Evolutionary conservation across 164 flowering plant genomes (phyloP).

Genomic region (Piper betle): DNA sequence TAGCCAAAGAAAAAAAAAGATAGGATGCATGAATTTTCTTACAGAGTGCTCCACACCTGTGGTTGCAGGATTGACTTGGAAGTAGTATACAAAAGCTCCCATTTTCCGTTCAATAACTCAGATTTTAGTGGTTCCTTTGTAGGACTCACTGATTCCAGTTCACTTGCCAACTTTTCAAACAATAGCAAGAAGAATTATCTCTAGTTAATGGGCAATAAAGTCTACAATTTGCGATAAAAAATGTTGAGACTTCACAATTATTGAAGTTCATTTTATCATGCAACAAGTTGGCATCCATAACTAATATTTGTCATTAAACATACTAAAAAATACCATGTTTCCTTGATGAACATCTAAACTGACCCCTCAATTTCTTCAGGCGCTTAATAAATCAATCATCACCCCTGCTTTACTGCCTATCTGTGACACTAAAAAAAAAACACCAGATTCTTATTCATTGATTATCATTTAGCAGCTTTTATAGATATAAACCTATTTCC

Average conservation of each 20-base stretch:
- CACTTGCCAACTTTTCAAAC: slow-evolving; percentile 47
- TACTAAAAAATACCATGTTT: not conserved
- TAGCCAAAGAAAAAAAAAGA: not conserved
- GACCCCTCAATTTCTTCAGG: no score
- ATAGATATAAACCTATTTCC: no score
- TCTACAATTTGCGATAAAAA: not conserved
- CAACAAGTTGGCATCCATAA: not conserved
- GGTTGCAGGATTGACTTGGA: slow-evolving; percentile 72
- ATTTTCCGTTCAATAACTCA: slow-evolving; percentile 67
- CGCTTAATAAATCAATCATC: no score
- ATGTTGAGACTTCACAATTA: not conserved
- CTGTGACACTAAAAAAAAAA: no score
- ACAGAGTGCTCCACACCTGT: slow-evolving; percentile 25
- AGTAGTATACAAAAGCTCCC: slow-evolving; percentile 93
- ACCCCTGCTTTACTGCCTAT: no score
- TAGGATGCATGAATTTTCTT: not conserved
- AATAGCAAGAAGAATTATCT: not conserved
- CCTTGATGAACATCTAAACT: not conserved
- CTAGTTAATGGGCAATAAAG: not conserved
- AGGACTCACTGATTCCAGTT: slow-evolving; percentile 64
- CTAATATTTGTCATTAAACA: not conserved
- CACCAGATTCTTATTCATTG: no score
- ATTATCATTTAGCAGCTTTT: no score
- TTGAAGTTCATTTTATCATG: not conserved
- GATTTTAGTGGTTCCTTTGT: slow-evolving; percentile 75